phyloP scores from a whole-genome alignment of 768 basidiomycete species.

The Agaricus subrufescens region DNA sequence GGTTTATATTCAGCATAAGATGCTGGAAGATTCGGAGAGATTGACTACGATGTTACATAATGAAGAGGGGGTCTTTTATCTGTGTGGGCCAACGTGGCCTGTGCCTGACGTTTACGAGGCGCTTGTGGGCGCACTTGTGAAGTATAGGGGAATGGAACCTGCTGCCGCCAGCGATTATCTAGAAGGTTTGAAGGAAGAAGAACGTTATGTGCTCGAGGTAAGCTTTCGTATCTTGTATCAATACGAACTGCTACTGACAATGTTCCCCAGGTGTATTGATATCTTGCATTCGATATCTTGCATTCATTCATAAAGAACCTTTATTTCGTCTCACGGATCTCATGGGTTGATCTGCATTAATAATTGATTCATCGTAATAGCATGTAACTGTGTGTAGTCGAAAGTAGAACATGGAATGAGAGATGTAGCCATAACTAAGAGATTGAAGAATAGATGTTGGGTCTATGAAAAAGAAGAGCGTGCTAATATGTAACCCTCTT shows the following conservation, averaged over 20 bases:
- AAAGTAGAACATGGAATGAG: no score
- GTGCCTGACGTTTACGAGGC: slow-evolving; percentile 97
- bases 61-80: slow-evolving; percentile 82
- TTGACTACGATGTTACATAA: slow-evolving; percentile 73
- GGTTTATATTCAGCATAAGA: slow-evolving; percentile 98
- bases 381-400: neutral
- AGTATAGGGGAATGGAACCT: slow-evolving; percentile 60
- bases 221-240: slow-evolving; percentile 9
- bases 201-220: slow-evolving; percentile 96
- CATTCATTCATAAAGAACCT: no score
- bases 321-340: no score
- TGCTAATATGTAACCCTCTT: neutral
- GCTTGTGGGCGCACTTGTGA: slow-evolving; percentile 73
- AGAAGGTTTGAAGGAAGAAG: slow-evolving; percentile 91
- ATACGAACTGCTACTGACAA: neutral
- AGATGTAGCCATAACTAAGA: no score
- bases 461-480: no score
- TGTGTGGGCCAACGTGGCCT: slow-evolving; percentile 99
- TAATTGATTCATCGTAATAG: neutral
- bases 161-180: slow-evolving; percentile 74
- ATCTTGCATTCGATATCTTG: neutral
- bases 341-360: no score
- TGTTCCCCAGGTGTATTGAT: slow-evolving; percentile 22
- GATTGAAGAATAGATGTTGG: no score
- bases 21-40: slow-evolving; percentile 81